Conservation (phyloP, 345 rosid species). For the Citrus inodora region DNA sequence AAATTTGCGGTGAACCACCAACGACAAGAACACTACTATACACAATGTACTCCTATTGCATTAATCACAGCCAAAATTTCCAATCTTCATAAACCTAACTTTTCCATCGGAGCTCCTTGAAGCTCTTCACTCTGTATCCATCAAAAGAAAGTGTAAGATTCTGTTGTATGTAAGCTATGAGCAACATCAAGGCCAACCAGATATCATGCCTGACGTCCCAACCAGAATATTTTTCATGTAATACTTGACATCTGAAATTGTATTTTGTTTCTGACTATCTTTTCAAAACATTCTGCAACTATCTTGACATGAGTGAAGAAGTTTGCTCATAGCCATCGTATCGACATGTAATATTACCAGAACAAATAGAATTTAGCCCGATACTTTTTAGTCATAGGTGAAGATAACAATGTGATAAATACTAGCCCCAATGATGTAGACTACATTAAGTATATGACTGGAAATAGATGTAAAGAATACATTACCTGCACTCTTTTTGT, state of each 20-base stretch:
- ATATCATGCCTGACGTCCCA: not conserved
- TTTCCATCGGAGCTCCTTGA: conserved; percentile 21
- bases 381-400: not conserved
- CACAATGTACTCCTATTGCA: conserved; percentile 50
- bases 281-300: not conserved
- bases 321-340: not conserved
- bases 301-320: not conserved
- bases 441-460: not conserved
- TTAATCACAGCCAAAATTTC: conserved; percentile 29
- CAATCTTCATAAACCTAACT: conserved; percentile 30
- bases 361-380: not conserved
- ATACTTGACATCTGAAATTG: not conserved
- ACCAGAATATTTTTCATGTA: not conserved
- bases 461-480: not conserved
- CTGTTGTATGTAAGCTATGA: not conserved
- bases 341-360: not conserved
- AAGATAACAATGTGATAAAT: not conserved
- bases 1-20: conserved; percentile 20
- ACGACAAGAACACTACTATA: conserved; percentile 44
- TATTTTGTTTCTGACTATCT: not conserved
- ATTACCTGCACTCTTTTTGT: conserved; percentile 39
- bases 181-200: not conserved
- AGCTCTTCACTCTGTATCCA: conserved; percentile 33
- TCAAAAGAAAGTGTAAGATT: not conserved
- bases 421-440: not conserved